A percentile compares a stretch with the other conserved stretches of the same genome.
Evolutionary conservation across 2,329 filamentous ascomycete species (phyloP).

Genomic region (Fusarium hainanense): DNA sequence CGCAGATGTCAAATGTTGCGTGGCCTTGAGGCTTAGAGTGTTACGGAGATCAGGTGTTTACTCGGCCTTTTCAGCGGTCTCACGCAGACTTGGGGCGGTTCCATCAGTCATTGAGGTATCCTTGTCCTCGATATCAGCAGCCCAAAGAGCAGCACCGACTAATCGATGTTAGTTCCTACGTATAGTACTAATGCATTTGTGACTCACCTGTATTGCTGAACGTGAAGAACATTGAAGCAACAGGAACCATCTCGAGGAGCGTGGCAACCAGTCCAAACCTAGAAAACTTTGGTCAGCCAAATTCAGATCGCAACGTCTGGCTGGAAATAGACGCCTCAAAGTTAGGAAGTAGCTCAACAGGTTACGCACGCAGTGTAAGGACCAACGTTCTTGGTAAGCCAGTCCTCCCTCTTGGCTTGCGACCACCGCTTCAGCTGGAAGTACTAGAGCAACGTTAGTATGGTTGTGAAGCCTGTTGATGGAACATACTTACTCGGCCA

Average conservation of each 20-base stretch:
- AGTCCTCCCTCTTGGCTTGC: constrained; percentile 70
- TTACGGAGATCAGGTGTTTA: constrained; percentile 39
- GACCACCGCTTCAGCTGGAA: constrained; percentile 93
- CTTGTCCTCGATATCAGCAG: constrained; percentile 80
- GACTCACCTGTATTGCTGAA: constrained; percentile 83
- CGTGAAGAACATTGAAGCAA: constrained; percentile 84
- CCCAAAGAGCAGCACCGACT: constrained; percentile 95
- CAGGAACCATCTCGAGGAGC: constrained; percentile 84
- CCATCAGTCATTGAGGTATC: constrained; percentile 60
- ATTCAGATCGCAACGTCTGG: constrained; percentile 1
- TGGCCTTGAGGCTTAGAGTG: background rate
- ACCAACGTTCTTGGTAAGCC: constrained; percentile 75
- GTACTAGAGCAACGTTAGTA: constrained; percentile 65
- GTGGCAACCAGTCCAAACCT: constrained; percentile 82
- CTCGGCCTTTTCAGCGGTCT: constrained; percentile 62
- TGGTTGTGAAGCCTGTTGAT: background rate
- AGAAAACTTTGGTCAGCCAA: constrained; percentile 24
- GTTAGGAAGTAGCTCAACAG: background rate
- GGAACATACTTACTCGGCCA: constrained; percentile 59
- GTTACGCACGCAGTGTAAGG: constrained; percentile 81
- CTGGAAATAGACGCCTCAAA: background rate
- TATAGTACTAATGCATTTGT: background rate
- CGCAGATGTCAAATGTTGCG: constrained; percentile 5
- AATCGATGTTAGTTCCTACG: constrained; percentile 16
- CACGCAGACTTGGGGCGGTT: constrained; percentile 63